These are phyloP conservation scores for Ogataea neopini DNA, from an alignment of 805 yeast species.

Conservation along the genomic window DNA sequence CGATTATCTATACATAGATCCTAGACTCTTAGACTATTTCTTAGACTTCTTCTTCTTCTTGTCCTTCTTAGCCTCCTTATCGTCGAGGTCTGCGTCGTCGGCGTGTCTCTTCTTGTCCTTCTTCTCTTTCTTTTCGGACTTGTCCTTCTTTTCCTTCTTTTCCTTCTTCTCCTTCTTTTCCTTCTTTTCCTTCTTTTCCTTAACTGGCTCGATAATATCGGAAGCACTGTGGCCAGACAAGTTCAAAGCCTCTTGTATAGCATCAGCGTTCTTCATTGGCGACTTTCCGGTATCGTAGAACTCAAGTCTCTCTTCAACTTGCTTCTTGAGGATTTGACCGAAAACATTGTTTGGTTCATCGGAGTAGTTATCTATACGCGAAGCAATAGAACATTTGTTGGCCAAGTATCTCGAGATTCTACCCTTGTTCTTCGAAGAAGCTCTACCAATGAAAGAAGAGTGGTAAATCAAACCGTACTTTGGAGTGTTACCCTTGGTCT, in stretches of 20 bases:
- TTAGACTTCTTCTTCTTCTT: slow-evolving; percentile 31
- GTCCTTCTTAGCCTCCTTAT: slow-evolving; percentile 25
- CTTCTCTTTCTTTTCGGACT: slow-evolving; percentile 39
- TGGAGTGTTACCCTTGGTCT: slow-evolving; percentile 96
- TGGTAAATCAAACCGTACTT: slow-evolving; percentile 95
- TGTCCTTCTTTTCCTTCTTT: slow-evolving; percentile 36
- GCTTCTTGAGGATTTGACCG: slow-evolving; percentile 89
- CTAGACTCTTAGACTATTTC: slow-evolving; percentile 25
- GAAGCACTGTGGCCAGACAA: slow-evolving; percentile 43
- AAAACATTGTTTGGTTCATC: slow-evolving; percentile 90
- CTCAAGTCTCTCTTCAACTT: slow-evolving; percentile 95
- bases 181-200: slow-evolving; percentile 41
- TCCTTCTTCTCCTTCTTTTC: slow-evolving; percentile 47
- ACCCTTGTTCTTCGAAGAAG: slow-evolving; percentile 96
- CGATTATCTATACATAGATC: background rate
- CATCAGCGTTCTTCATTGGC: slow-evolving; percentile 94
- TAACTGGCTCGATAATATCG: slow-evolving; percentile 35
- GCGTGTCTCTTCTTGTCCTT: slow-evolving; percentile 29
- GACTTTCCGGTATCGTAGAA: slow-evolving; percentile 96
- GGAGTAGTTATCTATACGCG: slow-evolving; percentile 96
- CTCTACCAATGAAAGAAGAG: slow-evolving; percentile 91
- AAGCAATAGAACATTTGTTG: slow-evolving; percentile 98
- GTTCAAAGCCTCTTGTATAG: slow-evolving; percentile 87
- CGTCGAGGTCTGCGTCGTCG: slow-evolving; percentile 16
- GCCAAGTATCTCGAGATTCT: slow-evolving; percentile 98